A percentile compares a stretch with the other conserved stretches of the same genome.
Conservation (phyloP, 139 green algal species). For the Zygnema cylindricum region DNA sequence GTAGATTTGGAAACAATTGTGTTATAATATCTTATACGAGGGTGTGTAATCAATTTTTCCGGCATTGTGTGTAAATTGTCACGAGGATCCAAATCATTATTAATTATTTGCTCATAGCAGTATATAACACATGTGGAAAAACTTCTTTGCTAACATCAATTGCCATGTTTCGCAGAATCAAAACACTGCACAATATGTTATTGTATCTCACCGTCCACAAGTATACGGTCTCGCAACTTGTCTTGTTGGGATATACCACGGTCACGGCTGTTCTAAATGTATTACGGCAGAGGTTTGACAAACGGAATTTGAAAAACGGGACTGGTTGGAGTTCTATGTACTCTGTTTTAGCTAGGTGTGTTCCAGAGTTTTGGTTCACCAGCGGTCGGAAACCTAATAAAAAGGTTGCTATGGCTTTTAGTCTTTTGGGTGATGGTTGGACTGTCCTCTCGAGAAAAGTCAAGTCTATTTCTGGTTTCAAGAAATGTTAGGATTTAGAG, state of each 20-base stretch:
- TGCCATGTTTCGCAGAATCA: conserved; percentile 26
- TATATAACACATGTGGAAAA: not conserved
- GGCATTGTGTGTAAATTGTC: not conserved
- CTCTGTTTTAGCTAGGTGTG: no score
- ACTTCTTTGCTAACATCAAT: not conserved
- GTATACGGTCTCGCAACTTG: conserved; percentile 74
- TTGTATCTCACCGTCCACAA: conserved; percentile 79
- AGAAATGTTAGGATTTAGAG: no score
- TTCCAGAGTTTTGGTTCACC: no score
- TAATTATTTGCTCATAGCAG: no score
- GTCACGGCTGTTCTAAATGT: conserved; percentile 50
- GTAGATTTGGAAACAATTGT: conserved; percentile 12
- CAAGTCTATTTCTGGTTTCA: no score
- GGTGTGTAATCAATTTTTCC: not conserved
- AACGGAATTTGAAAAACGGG: not conserved
- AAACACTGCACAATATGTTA: conserved; percentile 74
- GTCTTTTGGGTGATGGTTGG: no score
- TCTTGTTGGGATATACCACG: conserved; percentile 74
- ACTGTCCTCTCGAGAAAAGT: no score
- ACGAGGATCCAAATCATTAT: not conserved
- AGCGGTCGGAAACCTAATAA: no score
- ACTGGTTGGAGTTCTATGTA: no score
- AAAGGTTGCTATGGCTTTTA: no score
- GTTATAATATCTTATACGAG: not conserved
- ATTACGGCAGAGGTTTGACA: conserved; percentile 51